Evolutionary conservation across 257 asterid genomes (phyloP), one percentile per base, ranked within the genome.

Genomic region (Orobanche coerulescens): DNA sequence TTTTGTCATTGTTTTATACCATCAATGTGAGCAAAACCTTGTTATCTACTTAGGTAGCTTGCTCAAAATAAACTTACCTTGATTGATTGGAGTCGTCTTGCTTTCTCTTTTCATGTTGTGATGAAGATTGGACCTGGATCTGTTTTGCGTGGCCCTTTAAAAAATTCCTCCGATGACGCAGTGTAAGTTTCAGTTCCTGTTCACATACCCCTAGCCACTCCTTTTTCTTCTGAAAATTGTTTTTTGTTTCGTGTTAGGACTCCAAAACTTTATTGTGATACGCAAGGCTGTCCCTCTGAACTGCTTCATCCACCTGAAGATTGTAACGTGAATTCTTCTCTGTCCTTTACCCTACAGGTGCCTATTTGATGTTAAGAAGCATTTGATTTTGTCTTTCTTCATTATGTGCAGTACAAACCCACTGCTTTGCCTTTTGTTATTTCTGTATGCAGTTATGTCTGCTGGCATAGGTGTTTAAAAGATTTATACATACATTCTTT

Each of bases 221-320:
- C 66, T 69, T 11, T 14, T 62, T 25, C 28, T 42, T 14, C 57
- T 52, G 70, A 67, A 5, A 43, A 5, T 44, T 66, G 25, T 9
- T 65, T 16, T 61, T 62, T 72, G 59, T 55, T 73, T 63, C 71
- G 73, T 68, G 18, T 37, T 64, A 94, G 99, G 81, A 77, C 59
- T n/a, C 95, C 97, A 22, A 85, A 86, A 77, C 89, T 94, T 63
- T 72, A 84, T 61, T 94, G 99, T 60, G 66, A 79, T 39, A 67
- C 76, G 6, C 71, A 85, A 76, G 88, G 76, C 58, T 94, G 99
- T 71, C 96, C 99, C 12, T 18, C 47, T 46, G 99, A 94, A 81
- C 75, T 94, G 78, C 88, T 94, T 70, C 86, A 80, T 44, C 99
- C 99, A 36, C 99, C 99, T 54, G 99, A 94, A 73, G 99, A 94